Percentiles rank a stretch among this genome's conserved stretches.
These are phyloP conservation scores for Solanum phureja DNA, from an alignment of 257 asterid species.

Conservation along the genomic window DNA sequence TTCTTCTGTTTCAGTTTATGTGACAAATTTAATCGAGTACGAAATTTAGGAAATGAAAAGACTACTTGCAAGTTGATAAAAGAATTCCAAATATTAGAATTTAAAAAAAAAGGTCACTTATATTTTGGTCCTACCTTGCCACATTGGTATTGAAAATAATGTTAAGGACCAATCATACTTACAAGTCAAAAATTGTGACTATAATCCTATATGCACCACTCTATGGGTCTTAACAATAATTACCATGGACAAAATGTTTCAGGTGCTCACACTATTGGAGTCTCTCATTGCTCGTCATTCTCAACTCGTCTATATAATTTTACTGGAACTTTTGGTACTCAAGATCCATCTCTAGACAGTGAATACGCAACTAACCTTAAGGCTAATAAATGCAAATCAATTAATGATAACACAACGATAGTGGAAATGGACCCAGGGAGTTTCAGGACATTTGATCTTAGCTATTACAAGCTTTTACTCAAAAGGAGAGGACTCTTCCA, in stretches of 20 bases:
- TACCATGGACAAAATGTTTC: neutral
- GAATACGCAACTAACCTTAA: conserved; percentile 56
- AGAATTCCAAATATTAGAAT: too few species aligned
- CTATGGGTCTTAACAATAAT: neutral
- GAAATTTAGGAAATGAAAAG: too few species aligned
- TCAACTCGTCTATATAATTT: conserved; percentile 48
- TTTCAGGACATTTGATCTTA: conserved; percentile 54
- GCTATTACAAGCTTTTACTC: conserved; percentile 43
- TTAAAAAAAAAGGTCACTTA: too few species aligned
- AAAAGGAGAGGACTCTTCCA: conserved; percentile 57
- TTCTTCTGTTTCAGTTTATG: too few species aligned
- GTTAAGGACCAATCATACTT: too few species aligned
- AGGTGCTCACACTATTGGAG: conserved; percentile 81
- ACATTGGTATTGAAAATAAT: too few species aligned
- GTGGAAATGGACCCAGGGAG: conserved; percentile 75
- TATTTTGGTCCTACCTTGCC: too few species aligned
- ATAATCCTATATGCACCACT: too few species aligned
- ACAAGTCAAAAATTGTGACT: too few species aligned
- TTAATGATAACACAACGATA: conserved; percentile 25
- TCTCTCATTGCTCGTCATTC: conserved; percentile 47
- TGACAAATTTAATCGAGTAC: too few species aligned
- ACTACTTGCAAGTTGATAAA: too few species aligned
- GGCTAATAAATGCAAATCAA: conserved; percentile 30
- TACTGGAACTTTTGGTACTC: conserved; percentile 36
- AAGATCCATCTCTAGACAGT: conserved; percentile 57